Base-by-base conservation (phyloP, 441 rosid species). In the Flueggea neowawraea region DNA sequence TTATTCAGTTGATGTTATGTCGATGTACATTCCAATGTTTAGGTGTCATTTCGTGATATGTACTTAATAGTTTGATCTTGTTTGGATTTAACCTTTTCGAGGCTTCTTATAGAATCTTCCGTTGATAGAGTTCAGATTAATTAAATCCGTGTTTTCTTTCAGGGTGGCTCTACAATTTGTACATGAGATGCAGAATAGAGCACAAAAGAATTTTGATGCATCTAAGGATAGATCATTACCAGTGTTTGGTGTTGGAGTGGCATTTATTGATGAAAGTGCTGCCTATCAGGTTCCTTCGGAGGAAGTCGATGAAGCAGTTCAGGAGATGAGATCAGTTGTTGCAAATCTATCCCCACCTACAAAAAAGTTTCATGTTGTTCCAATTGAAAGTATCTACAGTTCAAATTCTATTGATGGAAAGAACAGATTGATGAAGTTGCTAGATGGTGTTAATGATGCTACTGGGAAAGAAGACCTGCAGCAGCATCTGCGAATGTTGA, bases 191-290 rank as follows among this genome's bases (percentile, higher is more conserved):
- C 99, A 95, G 67, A 63, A 55, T 48, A 89, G 76, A 77, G 89
- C 93, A 16, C 92, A 83, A 74, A 91, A 79, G 82, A 89, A 89
- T 75, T 91, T 75, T 59, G 96, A 95, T 60, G 94, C 96, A 0
- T 81, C 95, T 66, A 79, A 82, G 57, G 97, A 91, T 65, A 82
- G 88, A 66, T 86, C 99, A 12, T 82, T 89, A 58, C 83, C 82
- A 0, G 98, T 91, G 13, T 94, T 95, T 81, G 91, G 98, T 57
- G 95, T 87, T 61, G 98, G 97, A 60, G 97, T 95, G 56, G 87
- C 86, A 17, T 88, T 84, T 75, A 69, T 95, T 28, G 92, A 89
- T 68, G 98, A 95, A 72, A 82, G 75, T 55, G 58, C 76, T 11
- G 76, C 70, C 56, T 68, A 52, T 66, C 71, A 80, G 58, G 51